phyloP scores from a whole-genome alignment of 768 basidiomycete genomes.

The Suillus variegatus region DNA sequence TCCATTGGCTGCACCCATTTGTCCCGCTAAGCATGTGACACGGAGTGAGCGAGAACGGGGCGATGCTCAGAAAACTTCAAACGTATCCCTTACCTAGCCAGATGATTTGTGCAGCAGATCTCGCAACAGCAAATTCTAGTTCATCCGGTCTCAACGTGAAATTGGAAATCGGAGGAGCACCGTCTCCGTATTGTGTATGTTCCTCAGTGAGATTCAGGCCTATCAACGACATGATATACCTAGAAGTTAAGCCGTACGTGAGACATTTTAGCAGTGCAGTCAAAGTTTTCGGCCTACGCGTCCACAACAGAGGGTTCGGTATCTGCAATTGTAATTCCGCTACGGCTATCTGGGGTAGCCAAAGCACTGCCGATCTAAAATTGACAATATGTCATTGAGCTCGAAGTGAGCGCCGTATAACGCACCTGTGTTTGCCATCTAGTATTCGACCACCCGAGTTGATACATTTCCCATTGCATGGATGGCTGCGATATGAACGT shows the following conservation, averaged over 20 bases:
- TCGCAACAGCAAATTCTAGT: constrained; percentile 15
- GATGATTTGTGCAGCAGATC: constrained; percentile 7
- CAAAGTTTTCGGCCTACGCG: background rate
- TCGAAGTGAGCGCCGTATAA: background rate
- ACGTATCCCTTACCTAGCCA: constrained; percentile 11
- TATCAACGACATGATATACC: background rate
- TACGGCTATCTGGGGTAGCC: background rate
- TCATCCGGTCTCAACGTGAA: constrained; percentile 7
- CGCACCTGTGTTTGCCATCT: background rate
- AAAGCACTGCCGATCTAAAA: background rate
- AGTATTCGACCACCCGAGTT: background rate
- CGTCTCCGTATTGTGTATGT: background rate
- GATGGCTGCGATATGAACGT: background rate
- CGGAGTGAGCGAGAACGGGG: background rate
- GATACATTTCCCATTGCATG: background rate
- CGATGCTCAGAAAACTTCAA: background rate
- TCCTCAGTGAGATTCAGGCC: background rate
- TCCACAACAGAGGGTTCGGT: background rate
- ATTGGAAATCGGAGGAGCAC: background rate
- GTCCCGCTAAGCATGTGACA: background rate
- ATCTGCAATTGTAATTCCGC: background rate
- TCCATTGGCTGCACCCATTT: background rate
- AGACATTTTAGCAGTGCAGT: background rate
- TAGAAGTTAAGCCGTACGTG: background rate
- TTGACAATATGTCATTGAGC: background rate